These are phyloP conservation scores for Brassica nigra DNA, from an alignment of 345 rosid genomes.

Conservation along the genomic window DNA sequence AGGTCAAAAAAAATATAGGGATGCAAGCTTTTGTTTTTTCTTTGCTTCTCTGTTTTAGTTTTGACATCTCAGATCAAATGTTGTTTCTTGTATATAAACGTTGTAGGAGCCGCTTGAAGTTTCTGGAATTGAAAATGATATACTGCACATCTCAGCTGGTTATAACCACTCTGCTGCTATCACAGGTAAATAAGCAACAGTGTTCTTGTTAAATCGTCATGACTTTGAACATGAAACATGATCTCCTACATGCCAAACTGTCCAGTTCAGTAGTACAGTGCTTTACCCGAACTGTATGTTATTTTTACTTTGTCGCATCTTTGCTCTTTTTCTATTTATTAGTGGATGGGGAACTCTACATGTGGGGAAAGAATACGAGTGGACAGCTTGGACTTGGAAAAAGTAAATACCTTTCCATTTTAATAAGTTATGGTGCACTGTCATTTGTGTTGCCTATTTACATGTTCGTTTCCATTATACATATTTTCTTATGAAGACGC, in stretches of 20 bases:
- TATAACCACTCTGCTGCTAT: conserved; percentile 89
- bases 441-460: conserved; percentile 1
- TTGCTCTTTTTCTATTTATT: conserved; percentile 16
- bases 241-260: not conserved
- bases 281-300: not conserved
- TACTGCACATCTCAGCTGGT: conserved; percentile 78
- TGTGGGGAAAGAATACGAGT: conserved; percentile 91
- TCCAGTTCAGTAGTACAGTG: not conserved
- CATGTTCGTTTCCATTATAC: not conserved
- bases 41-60: not conserved
- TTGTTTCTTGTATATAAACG: conserved; percentile 8
- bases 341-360: conserved; percentile 87
- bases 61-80: too few species aligned
- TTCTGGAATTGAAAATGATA: conserved; percentile 60
- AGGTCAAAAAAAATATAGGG: not conserved
- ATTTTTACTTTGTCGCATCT: not conserved
- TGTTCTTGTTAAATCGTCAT: not conserved
- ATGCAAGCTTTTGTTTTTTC: conserved; percentile 10
- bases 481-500: conserved; percentile 56
- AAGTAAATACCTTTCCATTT: conserved; percentile 49
- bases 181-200: conserved; percentile 54
- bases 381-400: conserved; percentile 98
- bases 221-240: not conserved
- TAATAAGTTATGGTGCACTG: not conserved
- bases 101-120: conserved; percentile 81